phyloP scores from a whole-genome alignment of 148 eudicot genomes.

The Persicaria maculosa region DNA sequence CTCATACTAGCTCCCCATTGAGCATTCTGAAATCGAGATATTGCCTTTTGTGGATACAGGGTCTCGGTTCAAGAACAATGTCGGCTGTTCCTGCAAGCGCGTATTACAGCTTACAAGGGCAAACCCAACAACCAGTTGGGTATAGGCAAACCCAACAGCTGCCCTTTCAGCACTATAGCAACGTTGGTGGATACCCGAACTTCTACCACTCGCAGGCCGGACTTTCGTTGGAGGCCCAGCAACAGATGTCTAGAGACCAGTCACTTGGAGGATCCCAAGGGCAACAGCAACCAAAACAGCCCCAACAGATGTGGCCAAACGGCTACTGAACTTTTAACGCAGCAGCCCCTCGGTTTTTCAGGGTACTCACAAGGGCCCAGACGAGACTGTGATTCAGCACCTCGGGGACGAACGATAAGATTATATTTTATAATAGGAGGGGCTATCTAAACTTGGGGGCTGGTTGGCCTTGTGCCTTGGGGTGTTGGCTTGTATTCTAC shows the following conservation, averaged over 20 bases:
- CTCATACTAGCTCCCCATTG: neutral
- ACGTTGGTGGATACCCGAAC: constrained; percentile 46
- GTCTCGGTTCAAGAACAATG: constrained; percentile 65
- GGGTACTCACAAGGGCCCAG: constrained; percentile 9
- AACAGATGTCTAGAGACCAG: constrained; percentile 63
- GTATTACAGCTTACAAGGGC: constrained; percentile 75
- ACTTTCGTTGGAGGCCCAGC: constrained; percentile 58
- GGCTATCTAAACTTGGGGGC: too few relatives aligned
- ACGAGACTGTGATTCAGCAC: too few relatives aligned
- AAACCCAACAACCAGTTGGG: constrained; percentile 52
- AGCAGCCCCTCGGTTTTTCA: constrained; percentile 28
- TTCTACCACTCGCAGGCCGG: constrained; percentile 71
- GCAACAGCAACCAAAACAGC: constrained; percentile 55
- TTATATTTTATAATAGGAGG: too few relatives aligned
- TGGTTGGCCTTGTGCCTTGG: too few relatives aligned
- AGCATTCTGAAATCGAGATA: constrained; percentile 27
- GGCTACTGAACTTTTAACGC: constrained; percentile 42
- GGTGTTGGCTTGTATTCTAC: too few relatives aligned
- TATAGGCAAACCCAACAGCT: constrained; percentile 69
- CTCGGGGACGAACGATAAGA: too few relatives aligned
- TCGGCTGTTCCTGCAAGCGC: constrained; percentile 65
- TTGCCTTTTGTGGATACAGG: constrained; percentile 44
- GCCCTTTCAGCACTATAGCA: constrained; percentile 51
- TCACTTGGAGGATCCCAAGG: constrained; percentile 52
- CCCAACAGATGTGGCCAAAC: constrained; percentile 78